phyloP scores from a whole-genome alignment of 2,329 filamentous ascomycete species.

The Phaeosphaeriaceae sp. region DNA sequence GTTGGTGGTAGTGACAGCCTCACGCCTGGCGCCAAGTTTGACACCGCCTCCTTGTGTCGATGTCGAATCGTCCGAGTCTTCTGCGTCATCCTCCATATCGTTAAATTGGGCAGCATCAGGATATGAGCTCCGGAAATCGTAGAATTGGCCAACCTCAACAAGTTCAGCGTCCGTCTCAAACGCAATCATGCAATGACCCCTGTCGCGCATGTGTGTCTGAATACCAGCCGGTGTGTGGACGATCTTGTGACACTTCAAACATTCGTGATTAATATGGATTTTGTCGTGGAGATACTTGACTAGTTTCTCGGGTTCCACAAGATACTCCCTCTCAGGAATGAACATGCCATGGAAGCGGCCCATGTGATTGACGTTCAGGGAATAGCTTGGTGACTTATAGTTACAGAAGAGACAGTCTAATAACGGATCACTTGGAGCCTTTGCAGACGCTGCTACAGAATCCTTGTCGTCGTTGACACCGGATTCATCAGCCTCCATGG shows the following conservation, averaged over 20 bases:
- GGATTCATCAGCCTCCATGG: constrained; percentile 27
- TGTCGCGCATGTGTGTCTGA: constrained; percentile 97
- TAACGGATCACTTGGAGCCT: constrained; percentile 48
- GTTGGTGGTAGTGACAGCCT: constrained; percentile 49
- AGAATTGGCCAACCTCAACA: constrained; percentile 92
- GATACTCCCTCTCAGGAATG: constrained; percentile 84
- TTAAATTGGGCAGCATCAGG: constrained; percentile 75
- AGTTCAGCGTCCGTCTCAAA: constrained; percentile 89
- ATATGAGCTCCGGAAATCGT: constrained; percentile 96
- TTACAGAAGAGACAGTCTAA: constrained; percentile 88
- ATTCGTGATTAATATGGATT: constrained; percentile 80
- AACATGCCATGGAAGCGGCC: constrained; percentile 93
- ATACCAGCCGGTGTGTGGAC: constrained; percentile 79
- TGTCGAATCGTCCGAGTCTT: constrained; percentile 55
- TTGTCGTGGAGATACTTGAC: constrained; percentile 79
- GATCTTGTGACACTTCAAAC: constrained; percentile 84
- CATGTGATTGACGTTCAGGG: constrained; percentile 88
- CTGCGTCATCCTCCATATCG: constrained; percentile 49
- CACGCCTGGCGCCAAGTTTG: constrained; percentile 71
- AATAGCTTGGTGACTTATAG: constrained; percentile 74
- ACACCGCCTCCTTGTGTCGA: constrained; percentile 63
- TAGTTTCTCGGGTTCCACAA: constrained; percentile 82
- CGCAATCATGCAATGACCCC: constrained; percentile 95
- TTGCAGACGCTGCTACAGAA: constrained; percentile 35
- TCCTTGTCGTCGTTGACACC: constrained; percentile 53